Base-by-base conservation (phyloP, 805 yeast species). In the Yarrowia keelungensis region DNA sequence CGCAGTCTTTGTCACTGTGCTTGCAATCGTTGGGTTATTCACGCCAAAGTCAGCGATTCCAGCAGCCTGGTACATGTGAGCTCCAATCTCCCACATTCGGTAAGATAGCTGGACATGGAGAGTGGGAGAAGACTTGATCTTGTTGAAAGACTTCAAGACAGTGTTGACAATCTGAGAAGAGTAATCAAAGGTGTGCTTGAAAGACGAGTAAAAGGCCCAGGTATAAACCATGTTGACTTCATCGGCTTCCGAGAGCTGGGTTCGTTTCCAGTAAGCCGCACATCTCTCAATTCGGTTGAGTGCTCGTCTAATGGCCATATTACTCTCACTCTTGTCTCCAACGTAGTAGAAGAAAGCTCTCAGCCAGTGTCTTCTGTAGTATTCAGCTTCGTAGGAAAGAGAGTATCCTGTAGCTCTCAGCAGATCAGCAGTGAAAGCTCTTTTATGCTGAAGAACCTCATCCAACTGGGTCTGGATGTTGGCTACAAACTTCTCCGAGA, bases 1-100 rank as follows among this genome's bases (percentile, higher is more conserved):
- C 14, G 65, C 65, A 0, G 65, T 59, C 9, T 45, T 59, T n/a
- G 41, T 35, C 16, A 59, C 51, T 1, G 32, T 45, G 42, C 7
- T 36, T 10, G 65, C 65, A 35, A 59, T 45, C n/a, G 45, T 12
- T 2, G 65, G 35, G 39, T 59, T 59, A 36, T n/a, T 59, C 32
- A 59, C 65, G 12, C 65, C 65, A 16, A 59, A 59, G 15, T 59
- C 65, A 2, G 35, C 51, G 9, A 59, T 42, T 2, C 42, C 42
- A 2, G 65, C 65, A 14, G 65, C 65, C 42, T 59, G 65, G 51
- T 45, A 59, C 41, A 59, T 59, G 42, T 59, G 65, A 16, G 65
- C 51, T 14, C 65, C 65, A 35, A 59, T 59, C 35, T 59, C 65
- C 65, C 65, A 59, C 65, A 59, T 59, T 59, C 65, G n/a, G 46